Evolutionary conservation across 2,329 filamentous ascomycete genomes (phyloP), one percentile per base, ranked within the genome.

Genomic region (Cladosporium sp.): DNA sequence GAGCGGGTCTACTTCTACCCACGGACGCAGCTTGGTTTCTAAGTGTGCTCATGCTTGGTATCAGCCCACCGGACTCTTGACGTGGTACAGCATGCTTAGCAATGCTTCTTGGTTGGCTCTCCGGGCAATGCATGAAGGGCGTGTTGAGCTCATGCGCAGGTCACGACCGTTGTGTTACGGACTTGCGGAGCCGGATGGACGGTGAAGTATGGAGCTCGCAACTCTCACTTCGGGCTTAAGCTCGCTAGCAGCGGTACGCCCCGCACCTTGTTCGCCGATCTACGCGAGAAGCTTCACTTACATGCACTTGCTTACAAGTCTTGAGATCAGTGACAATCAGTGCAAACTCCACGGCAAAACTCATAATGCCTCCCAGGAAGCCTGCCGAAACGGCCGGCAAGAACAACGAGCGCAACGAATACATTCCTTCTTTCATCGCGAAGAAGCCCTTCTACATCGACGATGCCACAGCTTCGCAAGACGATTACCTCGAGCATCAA

Each of bases 351-450:
- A 32, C 12, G 9, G 7, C 34, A 24, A 52, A 22, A 42, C 25
- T 35, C 56, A 62, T 39, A 10, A 67, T 67, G 65, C 81, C 66
- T 67, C 78, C 81, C 56, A 93, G 96, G 73, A 91, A 95, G 75
- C 88, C 92, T 74, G 95, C 96, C 80, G 71, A 96, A 73, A 96
- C 58, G 48, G 59, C 62, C 0, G 56, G 42, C 45, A 69, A 69
- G 52, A 83, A 81, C 56, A 96, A 96, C 73, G 91, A 96, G 74
- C 91, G 94, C 75, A 99, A 99, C 81, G 77, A 97, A 73, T 99
- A 99, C 80, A 99, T 99, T 69, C 94, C 94, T 5, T 86, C 90
- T 55, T 99, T 97, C 81, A 99, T 99, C 77, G 92, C 91, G 67
- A 97, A 96, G 74, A 92, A 95, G 66, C 94, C 94, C 4, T 99